Conservation (phyloP, 345 rosid species). For the Dipteronia dyeriana region DNA sequence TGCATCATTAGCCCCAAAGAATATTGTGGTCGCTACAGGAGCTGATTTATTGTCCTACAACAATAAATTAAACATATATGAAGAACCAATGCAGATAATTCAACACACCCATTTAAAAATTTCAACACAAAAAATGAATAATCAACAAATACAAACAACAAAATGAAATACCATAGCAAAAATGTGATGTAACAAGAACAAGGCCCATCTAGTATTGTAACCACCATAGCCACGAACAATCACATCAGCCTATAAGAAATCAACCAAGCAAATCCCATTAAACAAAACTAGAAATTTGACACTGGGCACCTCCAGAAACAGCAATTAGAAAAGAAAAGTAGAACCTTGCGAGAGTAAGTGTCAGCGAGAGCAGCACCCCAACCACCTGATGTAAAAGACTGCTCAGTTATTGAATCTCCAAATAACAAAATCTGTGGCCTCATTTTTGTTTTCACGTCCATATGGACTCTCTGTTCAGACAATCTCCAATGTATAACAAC, state of each 20-base stretch:
- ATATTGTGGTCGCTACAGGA: constrained; percentile 76
- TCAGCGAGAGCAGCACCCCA: constrained; percentile 91
- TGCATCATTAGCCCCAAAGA: constrained; percentile 97
- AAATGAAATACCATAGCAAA: constrained; percentile 65
- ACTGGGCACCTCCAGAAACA: constrained; percentile 1
- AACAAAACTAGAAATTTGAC: neutral
- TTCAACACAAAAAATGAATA: neutral
- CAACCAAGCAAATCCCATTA: neutral
- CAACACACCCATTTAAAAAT: constrained; percentile 8
- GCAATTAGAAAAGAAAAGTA: neutral
- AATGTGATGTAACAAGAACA: constrained; percentile 72
- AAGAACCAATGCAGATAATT: neutral
- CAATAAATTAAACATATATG: neutral
- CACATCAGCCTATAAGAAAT: constrained; percentile 55
- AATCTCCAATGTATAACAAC: too few relatives aligned
- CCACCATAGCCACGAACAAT: constrained; percentile 93
- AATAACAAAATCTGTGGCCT: constrained; percentile 77
- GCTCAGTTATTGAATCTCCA: constrained; percentile 90
- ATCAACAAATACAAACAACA: neutral
- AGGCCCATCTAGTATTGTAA: constrained; percentile 92
- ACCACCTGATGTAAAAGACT: constrained; percentile 74
- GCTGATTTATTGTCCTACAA: constrained; percentile 49
- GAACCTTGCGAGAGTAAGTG: constrained; percentile 80
- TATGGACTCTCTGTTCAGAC: neutral
- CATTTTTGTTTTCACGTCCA: constrained; percentile 30